phyloP scores from a whole-genome alignment of 306 rosid species.

The Glycine soja region DNA sequence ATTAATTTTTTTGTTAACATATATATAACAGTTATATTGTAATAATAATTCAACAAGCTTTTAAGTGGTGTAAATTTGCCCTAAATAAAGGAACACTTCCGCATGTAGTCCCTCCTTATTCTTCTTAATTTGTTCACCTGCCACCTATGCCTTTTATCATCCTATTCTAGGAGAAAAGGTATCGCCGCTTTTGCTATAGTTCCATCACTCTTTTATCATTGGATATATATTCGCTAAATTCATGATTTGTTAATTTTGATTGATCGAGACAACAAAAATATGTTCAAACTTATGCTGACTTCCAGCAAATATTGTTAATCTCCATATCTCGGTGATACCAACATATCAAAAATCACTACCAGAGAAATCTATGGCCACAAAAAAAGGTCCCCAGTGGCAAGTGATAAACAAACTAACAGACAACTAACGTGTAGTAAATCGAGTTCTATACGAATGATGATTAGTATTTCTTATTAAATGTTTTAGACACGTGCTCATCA shows the following conservation, averaged over 20 bases:
- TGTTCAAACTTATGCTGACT: slow-evolving; percentile 12
- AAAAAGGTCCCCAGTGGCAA: neutral
- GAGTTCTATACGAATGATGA: neutral
- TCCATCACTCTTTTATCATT: slow-evolving; percentile 10
- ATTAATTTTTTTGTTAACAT: no score
- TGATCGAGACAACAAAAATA: slow-evolving; percentile 39
- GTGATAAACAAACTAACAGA: slow-evolving; percentile 5
- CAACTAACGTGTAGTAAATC: neutral
- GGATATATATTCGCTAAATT: neutral
- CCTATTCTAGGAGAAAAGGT: neutral
- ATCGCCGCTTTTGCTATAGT: slow-evolving; percentile 48
- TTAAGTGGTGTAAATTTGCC: neutral
- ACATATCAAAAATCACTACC: neutral
- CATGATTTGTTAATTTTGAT: neutral
- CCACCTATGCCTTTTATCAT: neutral
- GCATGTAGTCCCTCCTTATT: neutral
- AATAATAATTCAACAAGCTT: no score
- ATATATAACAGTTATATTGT: no score
- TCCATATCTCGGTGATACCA: neutral
- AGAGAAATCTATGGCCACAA: neutral
- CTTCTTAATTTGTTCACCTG: neutral
- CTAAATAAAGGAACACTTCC: neutral
- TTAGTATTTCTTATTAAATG: neutral
- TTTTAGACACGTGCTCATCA: neutral
- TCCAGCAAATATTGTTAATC: slow-evolving; percentile 23